Conservation (phyloP, 805 yeast species). For the Saturnispora hagleri region DNA sequence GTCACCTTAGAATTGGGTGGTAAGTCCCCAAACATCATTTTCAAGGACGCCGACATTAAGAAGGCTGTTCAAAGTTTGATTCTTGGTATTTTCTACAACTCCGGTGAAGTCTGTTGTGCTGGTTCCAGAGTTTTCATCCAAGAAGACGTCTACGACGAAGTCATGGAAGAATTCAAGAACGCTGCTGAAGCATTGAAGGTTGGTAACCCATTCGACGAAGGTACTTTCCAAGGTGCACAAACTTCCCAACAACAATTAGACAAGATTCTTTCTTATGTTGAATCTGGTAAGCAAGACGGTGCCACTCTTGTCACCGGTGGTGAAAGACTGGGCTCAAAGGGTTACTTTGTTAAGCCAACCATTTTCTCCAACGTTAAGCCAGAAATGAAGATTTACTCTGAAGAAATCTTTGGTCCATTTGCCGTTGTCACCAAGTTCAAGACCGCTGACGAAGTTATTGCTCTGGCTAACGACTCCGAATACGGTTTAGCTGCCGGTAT, state of each 20-base stretch:
- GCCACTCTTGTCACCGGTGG: constrained; percentile 68
- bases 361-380: constrained; percentile 60
- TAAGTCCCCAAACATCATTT: constrained; percentile 70
- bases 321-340: constrained; percentile 52
- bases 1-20: constrained; percentile 80
- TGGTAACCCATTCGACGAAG: constrained; percentile 68
- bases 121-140: constrained; percentile 75
- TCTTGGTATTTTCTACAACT: constrained; percentile 65
- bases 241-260: constrained; percentile 61
- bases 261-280: constrained; percentile 59
- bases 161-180: constrained; percentile 47
- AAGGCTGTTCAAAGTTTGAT: constrained; percentile 42
- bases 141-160: constrained; percentile 58
- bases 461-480: constrained; percentile 58
- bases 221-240: constrained; percentile 69
- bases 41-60: constrained; percentile 56
- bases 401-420: constrained; percentile 78
- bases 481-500: constrained; percentile 80
- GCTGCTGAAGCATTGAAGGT: constrained; percentile 54
- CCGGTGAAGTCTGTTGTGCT: constrained; percentile 79
- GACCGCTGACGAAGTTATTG: constrained; percentile 58
- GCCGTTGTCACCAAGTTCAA: constrained; percentile 61
- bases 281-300: constrained; percentile 58
- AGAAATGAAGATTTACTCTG: constrained; percentile 54
- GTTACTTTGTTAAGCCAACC: constrained; percentile 68